These are phyloP conservation scores for Lentinus brumalis DNA, from an alignment of 768 basidiomycete genomes.

Conservation along the genomic window DNA sequence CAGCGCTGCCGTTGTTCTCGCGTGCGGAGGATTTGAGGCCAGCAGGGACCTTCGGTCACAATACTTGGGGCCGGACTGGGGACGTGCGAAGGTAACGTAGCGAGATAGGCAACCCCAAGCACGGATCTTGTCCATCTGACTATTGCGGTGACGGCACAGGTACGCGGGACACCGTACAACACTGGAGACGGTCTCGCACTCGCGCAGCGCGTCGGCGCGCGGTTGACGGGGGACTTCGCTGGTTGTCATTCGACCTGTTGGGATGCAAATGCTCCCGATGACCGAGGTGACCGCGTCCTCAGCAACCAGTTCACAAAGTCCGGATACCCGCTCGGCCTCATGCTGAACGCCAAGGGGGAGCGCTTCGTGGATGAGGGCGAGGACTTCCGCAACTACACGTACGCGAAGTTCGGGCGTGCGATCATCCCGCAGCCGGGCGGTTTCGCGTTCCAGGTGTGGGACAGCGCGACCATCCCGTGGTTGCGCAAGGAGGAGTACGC, in stretches of 20 bases:
- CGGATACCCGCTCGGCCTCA: conserved; percentile 71
- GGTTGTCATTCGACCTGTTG: conserved; percentile 76
- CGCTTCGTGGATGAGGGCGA: conserved; percentile 75
- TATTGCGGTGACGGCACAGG: conserved; percentile 35
- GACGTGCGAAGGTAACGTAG: conserved; percentile 48
- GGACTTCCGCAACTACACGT: conserved; percentile 74
- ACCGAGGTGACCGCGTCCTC: conserved; percentile 55
- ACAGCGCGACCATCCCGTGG: no score
- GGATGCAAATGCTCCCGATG: conserved; percentile 60
- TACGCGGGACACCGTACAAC: conserved; percentile 73
- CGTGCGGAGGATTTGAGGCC: conserved; percentile 70
- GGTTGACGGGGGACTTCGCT: conserved; percentile 62
- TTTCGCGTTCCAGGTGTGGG: conserved; percentile 52
- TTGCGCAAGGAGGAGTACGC: no score
- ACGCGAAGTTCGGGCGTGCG: conserved; percentile 65
- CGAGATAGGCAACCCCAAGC: not conserved
- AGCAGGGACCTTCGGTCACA: conserved; percentile 50
- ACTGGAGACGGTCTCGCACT: conserved; percentile 65
- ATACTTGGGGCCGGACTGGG: conserved; percentile 63
- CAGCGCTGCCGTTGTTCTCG: conserved; percentile 54
- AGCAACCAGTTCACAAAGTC: conserved; percentile 77
- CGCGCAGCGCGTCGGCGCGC: conserved; percentile 52
- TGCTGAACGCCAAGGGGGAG: conserved; percentile 58
- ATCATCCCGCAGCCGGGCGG: conserved; percentile 61
- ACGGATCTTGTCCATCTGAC: not conserved